Base-by-base conservation (phyloP, 1,139 yeast genomes). In the Zygotorulaspora mrakii region DNA sequence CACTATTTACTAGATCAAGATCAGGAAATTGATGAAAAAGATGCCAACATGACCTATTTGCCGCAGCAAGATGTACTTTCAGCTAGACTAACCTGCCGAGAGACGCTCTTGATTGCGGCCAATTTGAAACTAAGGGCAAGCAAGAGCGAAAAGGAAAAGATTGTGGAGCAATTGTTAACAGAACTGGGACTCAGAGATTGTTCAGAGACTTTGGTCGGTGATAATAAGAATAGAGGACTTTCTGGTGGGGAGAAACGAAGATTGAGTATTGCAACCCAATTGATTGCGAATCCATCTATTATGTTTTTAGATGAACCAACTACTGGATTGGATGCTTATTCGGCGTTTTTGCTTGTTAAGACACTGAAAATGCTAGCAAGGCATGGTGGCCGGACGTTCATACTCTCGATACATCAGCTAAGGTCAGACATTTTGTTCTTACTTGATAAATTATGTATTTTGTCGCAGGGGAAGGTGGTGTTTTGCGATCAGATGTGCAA, bases 191-290 rank as follows among this genome's bases (percentile, higher is more conserved):
- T 86, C 18, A 69, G 70, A 33, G 84, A 77, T 43, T 72, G 86
- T 42, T 71, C 74, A 12, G 67, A 79, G 47, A 79, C 83, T 0
- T 52, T 70, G 1, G 80, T 83, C 1, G 69, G 75, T 14, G 64
- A 66, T 35, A 70, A 68, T 40, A 60, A 65, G 31, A 80, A 83
- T 13, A 62, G 54, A 12, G 62, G 62, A 17, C 49, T 86, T 17
- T 82, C 94, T 2, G 96, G 96, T 4, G 95, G 96, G 22, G 95
- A 87, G 54, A 83, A 82, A 57, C 64, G 95, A 53, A 64, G 95
- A 45, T 70, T 85, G 1, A 79, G 88, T 40, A 75, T 86, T 39
- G 95, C 88, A 0, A 78, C 84, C 13, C 95, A 86, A 57, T 65
- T 87, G 51, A 66, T 87, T 23, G 74, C 85, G 2, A 81, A 79